Evolutionary conservation across 2,329 filamentous ascomycete genomes (phyloP), one percentile per base, ranked within the genome.

Genomic region (Cylindrodendrum hubeiense): DNA sequence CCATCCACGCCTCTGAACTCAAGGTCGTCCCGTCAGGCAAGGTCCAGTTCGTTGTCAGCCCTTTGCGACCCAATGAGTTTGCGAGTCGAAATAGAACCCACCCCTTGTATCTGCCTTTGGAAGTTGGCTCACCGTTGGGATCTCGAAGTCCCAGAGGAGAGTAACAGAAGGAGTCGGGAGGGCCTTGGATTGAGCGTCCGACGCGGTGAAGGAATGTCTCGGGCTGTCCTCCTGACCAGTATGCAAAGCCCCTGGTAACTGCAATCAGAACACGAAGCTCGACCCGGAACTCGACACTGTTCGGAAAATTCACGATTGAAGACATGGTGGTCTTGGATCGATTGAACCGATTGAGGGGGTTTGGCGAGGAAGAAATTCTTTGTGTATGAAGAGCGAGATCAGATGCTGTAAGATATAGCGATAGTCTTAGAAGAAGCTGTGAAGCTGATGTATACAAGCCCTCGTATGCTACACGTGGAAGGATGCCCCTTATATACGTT

Each of bases 231-330:
- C n/a, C n/a, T n/a, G n/a, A n/a, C 26, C 17, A 34, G 22, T 19
- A 5, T 1, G 5, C 10, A 10, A 46, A 44, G 24, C 7, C 17
- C 17, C 41, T 22, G 39, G 37, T 30, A n/a, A 13, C 13, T 8
- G 59, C 59, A n/a, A 55, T 17, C 8, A 62, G 17, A 6, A 41
- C 21, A 10, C 54, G 30, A 30, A 62, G 51, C 43, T 55, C 50
- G 17, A 62, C n/a, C 37, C 28, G 50, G 22, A 55, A 62, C n/a
- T 55, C 52, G 43, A 55, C 28, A 21, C 12, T 55, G 3, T 4
- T 19, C 12, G 59, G 51, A 17, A 56, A 22, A 5, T 26, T 21
- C 34, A 41, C 8, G 3, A 39, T 17, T 44, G 34, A 12, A 39
- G 37, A 5, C 37, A 51, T 46, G 26, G 19, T 17, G 15, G 15